These are phyloP conservation scores for Trichoderma asperelloides DNA, from an alignment of 495 filamentous ascomycete genomes.

Conservation along the genomic window DNA sequence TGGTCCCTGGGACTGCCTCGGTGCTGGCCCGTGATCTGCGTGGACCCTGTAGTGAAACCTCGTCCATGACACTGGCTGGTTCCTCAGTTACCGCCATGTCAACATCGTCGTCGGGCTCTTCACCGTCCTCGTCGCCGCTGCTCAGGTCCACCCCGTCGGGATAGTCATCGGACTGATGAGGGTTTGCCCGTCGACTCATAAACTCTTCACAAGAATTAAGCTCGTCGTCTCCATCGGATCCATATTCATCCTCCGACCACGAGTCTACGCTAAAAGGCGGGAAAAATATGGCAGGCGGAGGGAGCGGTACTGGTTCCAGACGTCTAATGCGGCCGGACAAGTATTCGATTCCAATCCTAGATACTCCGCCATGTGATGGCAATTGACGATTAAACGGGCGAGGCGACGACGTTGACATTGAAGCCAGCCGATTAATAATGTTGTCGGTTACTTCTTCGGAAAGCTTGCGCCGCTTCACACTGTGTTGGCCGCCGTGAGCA, in stretches of 20 bases:
- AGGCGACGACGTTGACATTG: slow-evolving; percentile 29
- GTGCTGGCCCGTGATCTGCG: neutral
- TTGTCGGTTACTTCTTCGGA: slow-evolving; percentile 24
- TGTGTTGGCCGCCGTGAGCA: neutral
- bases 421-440: slow-evolving; percentile 28
- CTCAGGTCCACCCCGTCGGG: slow-evolving; percentile 13
- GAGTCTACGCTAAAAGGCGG: slow-evolving; percentile 27
- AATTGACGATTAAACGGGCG: slow-evolving; percentile 10
- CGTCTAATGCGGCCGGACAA: slow-evolving; percentile 19
- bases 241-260: slow-evolving; percentile 21
- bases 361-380: neutral
- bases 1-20: slow-evolving; percentile 5
- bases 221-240: slow-evolving; percentile 21
- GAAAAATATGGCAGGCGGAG: slow-evolving; percentile 33
- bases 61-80: slow-evolving; percentile 6
- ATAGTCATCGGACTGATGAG: slow-evolving; percentile 20
- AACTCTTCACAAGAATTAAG: slow-evolving; percentile 14
- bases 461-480: neutral
- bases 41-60: slow-evolving; percentile 13
- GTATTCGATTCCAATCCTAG: slow-evolving; percentile 28
- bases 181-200: slow-evolving; percentile 23
- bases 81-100: neutral
- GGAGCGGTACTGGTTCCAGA: slow-evolving; percentile 33
- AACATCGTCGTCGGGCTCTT: slow-evolving; percentile 15
- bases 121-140: slow-evolving; percentile 19